A percentile compares a stretch with the other conserved stretches of the same genome.
phyloP scores from a whole-genome alignment of 371 early-diverging fungal species.

The Entomophthora muscae region DNA sequence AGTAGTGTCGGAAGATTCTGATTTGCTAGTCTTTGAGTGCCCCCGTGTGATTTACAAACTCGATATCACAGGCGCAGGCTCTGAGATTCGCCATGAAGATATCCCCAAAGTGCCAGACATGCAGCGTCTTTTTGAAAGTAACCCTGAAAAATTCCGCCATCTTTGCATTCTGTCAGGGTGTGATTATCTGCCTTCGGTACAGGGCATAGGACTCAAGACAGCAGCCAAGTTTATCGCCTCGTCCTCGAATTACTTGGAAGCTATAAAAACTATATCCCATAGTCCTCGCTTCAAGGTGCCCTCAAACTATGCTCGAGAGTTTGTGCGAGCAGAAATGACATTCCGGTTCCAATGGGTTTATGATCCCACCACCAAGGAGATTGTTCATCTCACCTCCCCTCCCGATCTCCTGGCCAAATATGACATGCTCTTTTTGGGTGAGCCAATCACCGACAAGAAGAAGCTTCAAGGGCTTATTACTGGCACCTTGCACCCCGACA shows the following conservation, averaged over 20 bases:
- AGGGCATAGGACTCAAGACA: constrained; percentile 75
- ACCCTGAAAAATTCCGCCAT: constrained; percentile 46
- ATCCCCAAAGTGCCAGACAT: constrained; percentile 25
- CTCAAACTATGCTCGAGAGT: constrained; percentile 34
- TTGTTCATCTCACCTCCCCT: constrained; percentile 35
- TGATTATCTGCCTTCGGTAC: constrained; percentile 77
- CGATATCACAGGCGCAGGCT: constrained; percentile 45
- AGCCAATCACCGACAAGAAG: background rate
- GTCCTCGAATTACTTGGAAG: constrained; percentile 20
- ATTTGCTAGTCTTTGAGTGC: constrained; percentile 90
- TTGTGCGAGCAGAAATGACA: constrained; percentile 52
- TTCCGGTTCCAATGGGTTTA: constrained; percentile 72
- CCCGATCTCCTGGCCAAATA: constrained; percentile 17
- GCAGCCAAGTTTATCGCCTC: constrained; percentile 43
- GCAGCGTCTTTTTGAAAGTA: constrained; percentile 29
- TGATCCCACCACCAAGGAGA: constrained; percentile 25
- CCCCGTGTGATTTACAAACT: constrained; percentile 59
- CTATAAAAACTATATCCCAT: constrained; percentile 15
- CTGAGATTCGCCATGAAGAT: constrained; percentile 30
- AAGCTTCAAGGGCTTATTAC: background rate
- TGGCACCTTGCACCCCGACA: background rate
- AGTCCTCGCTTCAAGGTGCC: constrained; percentile 19
- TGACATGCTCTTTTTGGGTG: constrained; percentile 8
- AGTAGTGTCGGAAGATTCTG: constrained; percentile 94
- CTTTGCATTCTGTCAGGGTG: constrained; percentile 95